Conservation (phyloP, 2,329 filamentous ascomycete genomes). For the Pseudogymnoascus sp. region DNA sequence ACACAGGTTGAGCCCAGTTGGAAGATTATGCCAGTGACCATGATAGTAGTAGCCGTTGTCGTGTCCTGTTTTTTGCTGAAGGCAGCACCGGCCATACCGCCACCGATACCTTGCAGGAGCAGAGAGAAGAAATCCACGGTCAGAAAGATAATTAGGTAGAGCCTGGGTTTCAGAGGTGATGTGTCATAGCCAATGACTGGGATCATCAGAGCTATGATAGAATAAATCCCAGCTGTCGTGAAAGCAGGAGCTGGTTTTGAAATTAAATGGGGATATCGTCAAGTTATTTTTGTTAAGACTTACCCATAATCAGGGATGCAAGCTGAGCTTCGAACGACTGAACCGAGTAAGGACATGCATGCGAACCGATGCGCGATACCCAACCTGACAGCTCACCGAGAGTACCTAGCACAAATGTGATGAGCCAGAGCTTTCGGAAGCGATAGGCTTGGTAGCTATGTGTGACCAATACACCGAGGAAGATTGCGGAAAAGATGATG, state of each 20-base stretch:
- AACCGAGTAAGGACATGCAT: slow-evolving; percentile 24
- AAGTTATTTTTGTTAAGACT: slow-evolving; percentile 22
- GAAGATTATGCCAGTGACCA: slow-evolving; percentile 31
- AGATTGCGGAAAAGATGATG: slow-evolving; percentile 38
- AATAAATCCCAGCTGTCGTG: slow-evolving; percentile 52
- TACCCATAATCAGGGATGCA: slow-evolving; percentile 36
- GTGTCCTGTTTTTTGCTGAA: slow-evolving; percentile 27
- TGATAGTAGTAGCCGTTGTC: slow-evolving; percentile 26
- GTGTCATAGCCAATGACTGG: slow-evolving; percentile 38
- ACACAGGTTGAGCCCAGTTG: slow-evolving; percentile 31
- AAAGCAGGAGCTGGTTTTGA: slow-evolving; percentile 31
- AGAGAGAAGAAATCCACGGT: slow-evolving; percentile 48
- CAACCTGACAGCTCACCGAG: slow-evolving; percentile 33
- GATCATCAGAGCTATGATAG: slow-evolving; percentile 51
- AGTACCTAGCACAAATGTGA: slow-evolving; percentile 37
- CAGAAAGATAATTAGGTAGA: slow-evolving; percentile 50
- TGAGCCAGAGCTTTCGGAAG: slow-evolving; percentile 40
- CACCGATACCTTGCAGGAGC: slow-evolving; percentile 48
- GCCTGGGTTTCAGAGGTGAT: slow-evolving; percentile 41
- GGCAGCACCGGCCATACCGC: slow-evolving; percentile 39
- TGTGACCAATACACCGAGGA: slow-evolving; percentile 32
- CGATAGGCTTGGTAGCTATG: slow-evolving; percentile 36
- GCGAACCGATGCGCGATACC: slow-evolving; percentile 23
- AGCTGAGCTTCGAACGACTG: slow-evolving; percentile 30
- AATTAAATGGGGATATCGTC: not conserved